phyloP scores from a whole-genome alignment of 2,329 filamentous ascomycete genomes.

The Pseudocercospora macadamiae region DNA sequence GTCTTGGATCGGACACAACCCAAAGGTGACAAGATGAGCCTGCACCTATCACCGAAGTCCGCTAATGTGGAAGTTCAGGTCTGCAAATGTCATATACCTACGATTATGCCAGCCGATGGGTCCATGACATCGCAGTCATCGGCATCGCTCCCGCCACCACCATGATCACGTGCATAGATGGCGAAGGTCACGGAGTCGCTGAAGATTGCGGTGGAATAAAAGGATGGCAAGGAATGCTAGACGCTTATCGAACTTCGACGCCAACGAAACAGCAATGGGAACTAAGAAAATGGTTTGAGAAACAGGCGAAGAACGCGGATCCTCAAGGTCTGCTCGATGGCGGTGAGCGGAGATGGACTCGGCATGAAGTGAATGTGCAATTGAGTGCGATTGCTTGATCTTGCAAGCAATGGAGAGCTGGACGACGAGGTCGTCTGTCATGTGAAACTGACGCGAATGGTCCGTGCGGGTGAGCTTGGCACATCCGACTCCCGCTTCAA shows the following conservation, averaged over 20 bases:
- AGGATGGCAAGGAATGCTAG: slow-evolving; percentile 39
- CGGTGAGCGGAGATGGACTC: slow-evolving; percentile 30
- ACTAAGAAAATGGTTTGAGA: slow-evolving; percentile 37
- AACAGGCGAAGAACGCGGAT: slow-evolving; percentile 29
- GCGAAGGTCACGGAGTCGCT: slow-evolving; percentile 35
- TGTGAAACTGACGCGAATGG: too few relatives aligned
- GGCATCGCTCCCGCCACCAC: slow-evolving; percentile 22
- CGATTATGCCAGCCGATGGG: slow-evolving; percentile 35
- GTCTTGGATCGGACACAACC: slow-evolving; percentile 23
- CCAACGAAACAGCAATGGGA: slow-evolving; percentile 34
- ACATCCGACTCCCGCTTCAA: neutral
- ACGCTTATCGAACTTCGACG: slow-evolving; percentile 34
- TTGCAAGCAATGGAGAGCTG: neutral
- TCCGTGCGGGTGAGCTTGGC: neutral
- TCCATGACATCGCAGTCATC: slow-evolving; percentile 30
- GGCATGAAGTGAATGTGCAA: slow-evolving; percentile 18
- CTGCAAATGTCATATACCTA: slow-evolving; percentile 30
- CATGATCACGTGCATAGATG: slow-evolving; percentile 32
- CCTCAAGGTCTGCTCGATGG: slow-evolving; percentile 28
- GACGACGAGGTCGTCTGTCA: neutral
- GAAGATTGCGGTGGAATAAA: slow-evolving; percentile 37
- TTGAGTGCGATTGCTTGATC: slow-evolving; percentile 36
- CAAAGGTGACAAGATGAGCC: neutral
- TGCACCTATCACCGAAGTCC: too few relatives aligned
- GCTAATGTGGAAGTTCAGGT: neutral